Conservation (phyloP, 805 yeast species). For the Metschnikowia aberdeeniae region DNA sequence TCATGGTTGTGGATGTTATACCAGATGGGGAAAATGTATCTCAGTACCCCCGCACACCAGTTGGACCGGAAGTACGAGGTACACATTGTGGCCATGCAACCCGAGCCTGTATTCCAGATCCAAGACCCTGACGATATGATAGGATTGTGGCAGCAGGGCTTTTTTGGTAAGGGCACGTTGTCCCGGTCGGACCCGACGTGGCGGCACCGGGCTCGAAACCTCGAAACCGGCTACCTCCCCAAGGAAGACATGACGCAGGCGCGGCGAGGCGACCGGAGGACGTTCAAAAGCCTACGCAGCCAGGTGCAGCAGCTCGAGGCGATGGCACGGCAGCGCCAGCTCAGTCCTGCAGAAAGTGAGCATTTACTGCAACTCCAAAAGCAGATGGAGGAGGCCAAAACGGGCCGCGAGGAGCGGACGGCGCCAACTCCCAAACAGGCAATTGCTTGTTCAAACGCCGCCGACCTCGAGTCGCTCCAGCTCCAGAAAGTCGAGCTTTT, state of each 20-base stretch:
- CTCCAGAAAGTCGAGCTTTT: slow-evolving; percentile 72
- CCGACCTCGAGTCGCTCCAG: slow-evolving; percentile 50
- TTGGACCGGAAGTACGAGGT: slow-evolving; percentile 20
- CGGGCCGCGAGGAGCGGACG: not conserved
- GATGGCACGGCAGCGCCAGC: slow-evolving; percentile 29
- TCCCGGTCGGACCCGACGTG: slow-evolving; percentile 94
- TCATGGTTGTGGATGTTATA: slow-evolving; percentile 52
- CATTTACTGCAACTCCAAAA: slow-evolving; percentile 16
- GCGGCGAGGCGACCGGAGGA: slow-evolving; percentile 66
- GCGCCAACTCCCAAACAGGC: not conserved
- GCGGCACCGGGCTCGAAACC: slow-evolving; percentile 53
- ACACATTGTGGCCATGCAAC: slow-evolving; percentile 9
- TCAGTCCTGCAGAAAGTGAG: slow-evolving; percentile 24
- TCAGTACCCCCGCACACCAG: slow-evolving; percentile 25
- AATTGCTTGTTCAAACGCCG: not conserved
- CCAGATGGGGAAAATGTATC: slow-evolving; percentile 22
- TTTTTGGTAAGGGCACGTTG: slow-evolving; percentile 87
- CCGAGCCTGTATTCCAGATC: slow-evolving; percentile 38
- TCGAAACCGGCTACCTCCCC: slow-evolving; percentile 25
- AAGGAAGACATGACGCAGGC: slow-evolving; percentile 75
- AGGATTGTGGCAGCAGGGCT: slow-evolving; percentile 77
- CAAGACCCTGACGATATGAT: slow-evolving; percentile 43
- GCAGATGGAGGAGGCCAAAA: slow-evolving; percentile 8
- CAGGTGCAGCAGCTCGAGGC: slow-evolving; percentile 47
- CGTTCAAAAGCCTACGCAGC: slow-evolving; percentile 68